phyloP scores from a whole-genome alignment of 169 alveolate genomes.

The Plasmodium adleri region DNA sequence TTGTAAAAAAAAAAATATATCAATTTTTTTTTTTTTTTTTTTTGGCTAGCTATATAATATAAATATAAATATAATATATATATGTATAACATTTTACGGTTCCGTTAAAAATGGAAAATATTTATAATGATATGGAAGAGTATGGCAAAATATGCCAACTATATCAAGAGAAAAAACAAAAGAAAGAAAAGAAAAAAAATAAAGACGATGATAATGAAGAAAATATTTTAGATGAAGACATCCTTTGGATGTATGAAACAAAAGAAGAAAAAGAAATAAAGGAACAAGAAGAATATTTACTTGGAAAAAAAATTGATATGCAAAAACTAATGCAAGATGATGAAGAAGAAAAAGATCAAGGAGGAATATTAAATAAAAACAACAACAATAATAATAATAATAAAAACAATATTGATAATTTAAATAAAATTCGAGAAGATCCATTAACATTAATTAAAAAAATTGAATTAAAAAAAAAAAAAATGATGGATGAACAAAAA shows the following conservation, averaged over 20 bases:
- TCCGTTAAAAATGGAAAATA: conserved; percentile 56
- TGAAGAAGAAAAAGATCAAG: conserved; percentile 20
- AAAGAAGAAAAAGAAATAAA: conserved; percentile 69
- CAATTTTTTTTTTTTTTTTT: too few relatives aligned
- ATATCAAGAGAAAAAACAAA: conserved; percentile 60
- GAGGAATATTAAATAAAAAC: background rate
- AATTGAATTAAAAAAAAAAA: conserved; percentile 53
- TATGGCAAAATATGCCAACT: conserved; percentile 73
- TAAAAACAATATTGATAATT: conserved; percentile 44
- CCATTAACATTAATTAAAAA: conserved; percentile 72
- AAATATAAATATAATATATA: background rate
- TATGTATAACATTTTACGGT: background rate
- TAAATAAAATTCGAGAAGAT: conserved; percentile 70
- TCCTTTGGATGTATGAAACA: conserved; percentile 76
- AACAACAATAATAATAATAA: conserved; percentile 25
- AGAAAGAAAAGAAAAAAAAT: conserved; percentile 29
- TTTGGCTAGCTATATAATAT: background rate
- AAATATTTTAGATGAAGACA: conserved; percentile 61
- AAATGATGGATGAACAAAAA: conserved; percentile 49
- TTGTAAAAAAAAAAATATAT: too few relatives aligned
- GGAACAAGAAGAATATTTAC: conserved; percentile 68
- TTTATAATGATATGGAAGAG: conserved; percentile 75
- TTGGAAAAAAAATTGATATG: conserved; percentile 74
- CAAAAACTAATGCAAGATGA: conserved; percentile 60
- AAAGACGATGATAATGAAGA: conserved; percentile 43